These are phyloP conservation scores for Plasmodium fragile DNA, from an alignment of 169 alveolate species.

Conservation along the genomic window DNA sequence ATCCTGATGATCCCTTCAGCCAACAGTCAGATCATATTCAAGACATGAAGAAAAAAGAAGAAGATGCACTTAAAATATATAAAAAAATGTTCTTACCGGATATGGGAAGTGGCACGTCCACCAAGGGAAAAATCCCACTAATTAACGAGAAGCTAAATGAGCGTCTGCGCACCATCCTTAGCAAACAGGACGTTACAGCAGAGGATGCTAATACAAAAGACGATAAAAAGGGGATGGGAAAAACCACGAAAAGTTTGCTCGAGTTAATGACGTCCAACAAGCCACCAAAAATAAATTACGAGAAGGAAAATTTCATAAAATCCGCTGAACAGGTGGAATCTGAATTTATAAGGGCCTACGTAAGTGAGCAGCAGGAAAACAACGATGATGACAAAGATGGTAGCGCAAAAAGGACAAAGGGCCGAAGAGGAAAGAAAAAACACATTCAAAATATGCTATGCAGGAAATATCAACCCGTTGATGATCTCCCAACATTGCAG, in stretches of 20 bases:
- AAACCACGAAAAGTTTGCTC: conserved; percentile 39
- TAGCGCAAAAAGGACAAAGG: conserved; percentile 20
- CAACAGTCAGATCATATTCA: background rate
- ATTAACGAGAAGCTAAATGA: conserved; percentile 21
- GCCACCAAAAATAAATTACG: conserved; percentile 55
- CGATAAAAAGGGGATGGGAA: background rate
- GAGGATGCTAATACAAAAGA: conserved; percentile 5
- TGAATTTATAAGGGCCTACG: conserved; percentile 65
- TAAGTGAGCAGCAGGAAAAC: conserved; percentile 40
- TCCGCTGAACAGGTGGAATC: conserved; percentile 76
- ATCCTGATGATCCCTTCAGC: background rate
- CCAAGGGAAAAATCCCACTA: background rate
- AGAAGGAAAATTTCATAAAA: conserved; percentile 69
- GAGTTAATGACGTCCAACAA: conserved; percentile 58
- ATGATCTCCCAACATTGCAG: conserved; percentile 23
- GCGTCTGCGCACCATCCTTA: conserved; percentile 10
- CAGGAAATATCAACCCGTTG: conserved; percentile 27
- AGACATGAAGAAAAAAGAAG: conserved; percentile 48
- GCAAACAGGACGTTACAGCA: background rate
- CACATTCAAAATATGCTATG: conserved; percentile 28
- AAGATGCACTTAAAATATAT: conserved; percentile 44
- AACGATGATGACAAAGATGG: conserved; percentile 31
- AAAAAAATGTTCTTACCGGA: conserved; percentile 46
- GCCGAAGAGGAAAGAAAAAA: conserved; percentile 26
- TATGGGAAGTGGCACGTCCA: background rate